A percentile compares a stretch with the other conserved stretches of the same genome.
Conservation (phyloP, 148 eudicot genomes). For the Camellia japonica region DNA sequence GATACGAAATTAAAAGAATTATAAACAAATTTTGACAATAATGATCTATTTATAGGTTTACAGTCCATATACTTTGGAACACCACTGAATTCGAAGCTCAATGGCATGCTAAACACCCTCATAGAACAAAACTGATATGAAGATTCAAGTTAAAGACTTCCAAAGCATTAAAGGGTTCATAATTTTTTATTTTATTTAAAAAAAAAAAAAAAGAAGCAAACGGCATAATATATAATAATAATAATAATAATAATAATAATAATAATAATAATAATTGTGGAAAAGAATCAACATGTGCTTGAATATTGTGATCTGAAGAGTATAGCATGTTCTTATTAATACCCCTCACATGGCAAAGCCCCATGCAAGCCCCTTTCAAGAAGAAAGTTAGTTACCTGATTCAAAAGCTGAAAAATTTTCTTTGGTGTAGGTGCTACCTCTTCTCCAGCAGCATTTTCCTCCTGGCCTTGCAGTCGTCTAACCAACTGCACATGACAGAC, state of each 20-base stretch:
- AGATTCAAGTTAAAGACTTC: background rate
- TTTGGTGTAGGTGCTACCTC: slow-evolving; percentile 59
- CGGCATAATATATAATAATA: background rate
- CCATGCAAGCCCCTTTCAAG: slow-evolving; percentile 2
- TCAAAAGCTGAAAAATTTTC: slow-evolving; percentile 82
- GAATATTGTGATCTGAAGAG: background rate
- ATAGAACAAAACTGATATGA: background rate
- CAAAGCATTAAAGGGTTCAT: background rate
- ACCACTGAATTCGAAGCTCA: background rate
- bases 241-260: too few species aligned
- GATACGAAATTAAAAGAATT: background rate
- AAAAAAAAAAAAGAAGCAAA: background rate
- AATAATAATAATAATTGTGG: too few species aligned
- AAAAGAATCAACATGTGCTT: slow-evolving; percentile 1
- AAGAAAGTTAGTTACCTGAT: slow-evolving; percentile 50
- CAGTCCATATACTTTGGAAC: background rate
- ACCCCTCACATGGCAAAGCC: background rate
- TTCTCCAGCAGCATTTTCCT: slow-evolving; percentile 50
- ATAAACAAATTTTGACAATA: background rate
- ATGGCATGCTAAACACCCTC: background rate
- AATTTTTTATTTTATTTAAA: background rate
- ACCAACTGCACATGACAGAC: slow-evolving; percentile 55
- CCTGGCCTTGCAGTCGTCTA: slow-evolving; percentile 64
- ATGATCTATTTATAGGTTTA: background rate
- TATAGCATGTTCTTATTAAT: background rate